Conservation (phyloP, 768 basidiomycete species). For the Sarcodon aspratus region DNA sequence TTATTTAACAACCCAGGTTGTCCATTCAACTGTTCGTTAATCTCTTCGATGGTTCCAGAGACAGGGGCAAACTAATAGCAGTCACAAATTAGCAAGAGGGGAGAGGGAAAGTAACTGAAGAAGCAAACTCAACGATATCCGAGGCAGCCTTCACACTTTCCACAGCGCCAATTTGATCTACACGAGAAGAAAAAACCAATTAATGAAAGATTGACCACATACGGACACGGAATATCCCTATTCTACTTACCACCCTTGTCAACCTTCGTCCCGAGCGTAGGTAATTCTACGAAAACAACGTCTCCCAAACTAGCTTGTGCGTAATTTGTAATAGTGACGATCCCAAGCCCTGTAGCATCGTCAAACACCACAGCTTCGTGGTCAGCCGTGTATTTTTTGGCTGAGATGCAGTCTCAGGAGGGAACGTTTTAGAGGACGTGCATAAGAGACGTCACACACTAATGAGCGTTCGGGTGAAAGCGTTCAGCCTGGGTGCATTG, state of each 20-base stretch:
- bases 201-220: background rate
- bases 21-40: constrained; percentile 59
- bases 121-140: constrained; percentile 58
- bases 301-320: constrained; percentile 90
- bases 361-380: constrained; percentile 86
- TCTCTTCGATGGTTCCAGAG: constrained; percentile 69
- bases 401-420: constrained; percentile 22
- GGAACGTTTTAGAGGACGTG: constrained; percentile 4
- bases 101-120: background rate
- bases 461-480: constrained; percentile 38
- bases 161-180: constrained; percentile 83
- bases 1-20: constrained; percentile 84
- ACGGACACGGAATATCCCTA: background rate
- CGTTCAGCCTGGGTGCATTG: constrained; percentile 14
- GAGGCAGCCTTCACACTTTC: constrained; percentile 97
- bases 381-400: constrained; percentile 72
- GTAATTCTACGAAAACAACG: constrained; percentile 94
- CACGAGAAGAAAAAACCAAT: background rate
- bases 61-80: constrained; percentile 75
- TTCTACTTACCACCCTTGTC: constrained; percentile 57
- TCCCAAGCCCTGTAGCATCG: constrained; percentile 63
- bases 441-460: constrained; percentile 33
- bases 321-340: constrained; percentile 81
- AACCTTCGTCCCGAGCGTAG: constrained; percentile 48
- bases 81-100: constrained; percentile 2